Evolutionary conservation across 164 flowering plant species (phyloP).

Genomic region (Nymphaea colorata): DNA sequence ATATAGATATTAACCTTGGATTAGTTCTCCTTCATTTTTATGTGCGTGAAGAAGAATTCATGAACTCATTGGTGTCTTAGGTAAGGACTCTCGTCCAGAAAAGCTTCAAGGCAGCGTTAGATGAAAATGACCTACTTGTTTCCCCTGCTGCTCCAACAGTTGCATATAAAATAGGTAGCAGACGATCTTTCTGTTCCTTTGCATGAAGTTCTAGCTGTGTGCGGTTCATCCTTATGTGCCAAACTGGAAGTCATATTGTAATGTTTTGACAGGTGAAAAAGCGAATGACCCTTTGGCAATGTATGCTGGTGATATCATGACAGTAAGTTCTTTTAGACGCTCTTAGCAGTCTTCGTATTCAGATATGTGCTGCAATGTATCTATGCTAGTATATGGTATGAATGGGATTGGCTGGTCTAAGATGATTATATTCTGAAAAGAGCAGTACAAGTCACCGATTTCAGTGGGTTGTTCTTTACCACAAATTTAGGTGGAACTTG

Average conservation of each 20-base stretch:
- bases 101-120: constrained; percentile 62
- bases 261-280: constrained; percentile 68
- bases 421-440: too few species aligned
- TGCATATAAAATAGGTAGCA: constrained; percentile 81
- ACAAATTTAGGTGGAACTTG: too few species aligned
- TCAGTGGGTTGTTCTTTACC: too few species aligned
- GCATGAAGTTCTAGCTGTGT: too few species aligned
- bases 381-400: too few species aligned
- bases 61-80: constrained; percentile 35
- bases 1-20: neutral
- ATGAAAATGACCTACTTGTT: constrained; percentile 73
- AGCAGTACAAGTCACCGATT: too few species aligned
- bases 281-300: constrained; percentile 87
- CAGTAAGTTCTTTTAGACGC: constrained; percentile 40
- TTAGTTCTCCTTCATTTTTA: constrained; percentile 1
- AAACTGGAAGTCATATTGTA: neutral
- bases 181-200: neutral
- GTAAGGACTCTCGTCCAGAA: constrained; percentile 66
- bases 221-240: too few species aligned
- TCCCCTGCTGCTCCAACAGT: constrained; percentile 96
- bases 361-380: too few species aligned
- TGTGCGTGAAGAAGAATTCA: constrained; percentile 10
- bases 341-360: too few species aligned
- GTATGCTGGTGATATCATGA: constrained; percentile 99
- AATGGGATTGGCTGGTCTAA: too few species aligned